Conservation (phyloP, 208 protist genomes). For the Herpetomonas samuelpessoai region DNA sequence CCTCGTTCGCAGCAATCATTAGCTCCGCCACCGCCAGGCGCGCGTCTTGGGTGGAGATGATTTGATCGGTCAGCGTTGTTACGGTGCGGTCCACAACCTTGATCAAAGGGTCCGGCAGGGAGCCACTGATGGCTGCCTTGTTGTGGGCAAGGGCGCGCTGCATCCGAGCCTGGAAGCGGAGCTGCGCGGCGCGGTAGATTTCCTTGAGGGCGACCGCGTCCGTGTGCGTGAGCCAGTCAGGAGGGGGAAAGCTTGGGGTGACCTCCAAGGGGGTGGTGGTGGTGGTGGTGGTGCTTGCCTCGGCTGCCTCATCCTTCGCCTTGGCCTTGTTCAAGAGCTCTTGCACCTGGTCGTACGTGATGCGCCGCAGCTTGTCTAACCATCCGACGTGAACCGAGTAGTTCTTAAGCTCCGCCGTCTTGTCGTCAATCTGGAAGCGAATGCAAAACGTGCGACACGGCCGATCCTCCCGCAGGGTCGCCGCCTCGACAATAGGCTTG, state of each 20-base stretch:
- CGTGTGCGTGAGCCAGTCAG: constrained; percentile 46
- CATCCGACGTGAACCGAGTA: constrained; percentile 75
- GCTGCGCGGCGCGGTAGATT: constrained; percentile 49
- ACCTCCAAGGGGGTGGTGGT: too few species aligned
- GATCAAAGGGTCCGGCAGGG: constrained; percentile 75
- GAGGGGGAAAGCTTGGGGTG: constrained; percentile 16
- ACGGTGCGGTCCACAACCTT: constrained; percentile 57
- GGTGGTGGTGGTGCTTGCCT: background rate
- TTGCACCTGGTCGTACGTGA: constrained; percentile 88
- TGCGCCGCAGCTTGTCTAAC: constrained; percentile 70
- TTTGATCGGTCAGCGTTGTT: constrained; percentile 65
- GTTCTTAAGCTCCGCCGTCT: constrained; percentile 65
- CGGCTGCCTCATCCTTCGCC: background rate
- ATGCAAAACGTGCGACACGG: constrained; percentile 88
- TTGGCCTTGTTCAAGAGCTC: constrained; percentile 34
- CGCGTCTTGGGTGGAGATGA: constrained; percentile 76
- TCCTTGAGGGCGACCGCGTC: constrained; percentile 43
- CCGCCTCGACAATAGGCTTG: constrained; percentile 78
- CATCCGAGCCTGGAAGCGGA: constrained; percentile 47
- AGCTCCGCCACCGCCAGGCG: constrained; percentile 83
- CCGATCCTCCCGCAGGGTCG: constrained; percentile 79
- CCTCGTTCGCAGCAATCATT: constrained; percentile 92
- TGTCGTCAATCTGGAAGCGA: constrained; percentile 69
- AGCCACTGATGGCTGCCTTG: constrained; percentile 35
- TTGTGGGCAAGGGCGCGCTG: constrained; percentile 18